Conservation (phyloP, 2,329 filamentous ascomycete genomes). For the Botrytis hyacinthi region DNA sequence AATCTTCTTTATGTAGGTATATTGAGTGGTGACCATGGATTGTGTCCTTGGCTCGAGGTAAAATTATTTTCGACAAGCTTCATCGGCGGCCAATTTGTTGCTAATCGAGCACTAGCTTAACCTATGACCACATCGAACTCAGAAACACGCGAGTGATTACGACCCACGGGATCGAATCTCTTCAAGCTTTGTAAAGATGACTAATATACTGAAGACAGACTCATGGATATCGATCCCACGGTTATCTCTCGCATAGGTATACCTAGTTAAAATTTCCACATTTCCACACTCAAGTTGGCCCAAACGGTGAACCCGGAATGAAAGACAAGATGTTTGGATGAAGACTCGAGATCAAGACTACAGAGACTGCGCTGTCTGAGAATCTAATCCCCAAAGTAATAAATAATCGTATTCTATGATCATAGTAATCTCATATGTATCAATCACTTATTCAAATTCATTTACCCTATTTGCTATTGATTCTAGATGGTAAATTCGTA, state of each 20-base stretch:
- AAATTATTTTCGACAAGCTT: no score
- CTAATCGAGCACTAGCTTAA: no score
- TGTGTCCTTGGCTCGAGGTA: no score
- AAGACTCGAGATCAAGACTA: background rate
- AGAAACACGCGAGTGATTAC: background rate
- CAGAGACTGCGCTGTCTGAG: background rate
- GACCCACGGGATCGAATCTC: background rate
- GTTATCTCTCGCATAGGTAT: background rate
- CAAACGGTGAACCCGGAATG: background rate
- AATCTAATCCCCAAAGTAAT: background rate
- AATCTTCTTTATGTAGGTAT: no score
- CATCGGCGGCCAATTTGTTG: no score
- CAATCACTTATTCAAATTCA: no score
- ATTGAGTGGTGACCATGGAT: no score
- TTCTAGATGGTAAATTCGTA: no score
- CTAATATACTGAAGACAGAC: background rate
- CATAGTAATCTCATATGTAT: no score
- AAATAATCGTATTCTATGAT: no score
- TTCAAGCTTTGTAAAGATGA: background rate
- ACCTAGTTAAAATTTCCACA: background rate
- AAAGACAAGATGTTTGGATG: background rate
- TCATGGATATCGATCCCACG: background rate
- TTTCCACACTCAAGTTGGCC: background rate
- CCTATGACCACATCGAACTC: no score
- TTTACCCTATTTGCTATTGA: no score